Evolutionary conservation across 805 yeast species (phyloP).

Genomic region (Saccharomycopsis selenospora): DNA sequence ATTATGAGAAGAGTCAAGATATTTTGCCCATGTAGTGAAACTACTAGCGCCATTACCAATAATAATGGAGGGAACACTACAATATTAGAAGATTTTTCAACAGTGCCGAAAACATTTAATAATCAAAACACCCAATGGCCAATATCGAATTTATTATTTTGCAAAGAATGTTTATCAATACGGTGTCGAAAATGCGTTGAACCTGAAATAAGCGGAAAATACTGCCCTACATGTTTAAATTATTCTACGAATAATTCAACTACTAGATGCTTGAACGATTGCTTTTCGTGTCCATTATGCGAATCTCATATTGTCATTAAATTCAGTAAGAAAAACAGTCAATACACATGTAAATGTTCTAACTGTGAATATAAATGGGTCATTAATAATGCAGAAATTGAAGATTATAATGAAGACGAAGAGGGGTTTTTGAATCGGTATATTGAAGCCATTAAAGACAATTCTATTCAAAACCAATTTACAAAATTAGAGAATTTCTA

Average conservation of each 20-base stretch:
- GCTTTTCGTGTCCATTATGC: neutral
- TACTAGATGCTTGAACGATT: neutral
- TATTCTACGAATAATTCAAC: neutral
- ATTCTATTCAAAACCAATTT: neutral
- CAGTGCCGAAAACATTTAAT: neutral
- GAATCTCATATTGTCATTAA: neutral
- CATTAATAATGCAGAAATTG: neutral
- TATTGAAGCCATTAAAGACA: neutral
- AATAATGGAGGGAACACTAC: neutral
- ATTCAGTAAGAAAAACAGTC: neutral
- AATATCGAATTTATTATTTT: neutral
- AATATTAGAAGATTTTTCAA: neutral
- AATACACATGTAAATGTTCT: neutral
- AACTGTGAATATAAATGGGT: neutral
- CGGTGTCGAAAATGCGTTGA: constrained; percentile 1
- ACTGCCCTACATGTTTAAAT: neutral
- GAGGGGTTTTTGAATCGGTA: neutral
- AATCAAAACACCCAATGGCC: neutral
- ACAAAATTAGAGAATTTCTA: neutral
- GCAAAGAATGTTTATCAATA: neutral
- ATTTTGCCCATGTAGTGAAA: neutral
- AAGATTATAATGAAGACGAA: neutral
- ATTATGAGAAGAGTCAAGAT: neutral
- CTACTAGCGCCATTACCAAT: neutral
- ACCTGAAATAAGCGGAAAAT: neutral